phyloP scores from a whole-genome alignment of 1,139 yeast genomes.

The Blastobotrys petasosporus region DNA sequence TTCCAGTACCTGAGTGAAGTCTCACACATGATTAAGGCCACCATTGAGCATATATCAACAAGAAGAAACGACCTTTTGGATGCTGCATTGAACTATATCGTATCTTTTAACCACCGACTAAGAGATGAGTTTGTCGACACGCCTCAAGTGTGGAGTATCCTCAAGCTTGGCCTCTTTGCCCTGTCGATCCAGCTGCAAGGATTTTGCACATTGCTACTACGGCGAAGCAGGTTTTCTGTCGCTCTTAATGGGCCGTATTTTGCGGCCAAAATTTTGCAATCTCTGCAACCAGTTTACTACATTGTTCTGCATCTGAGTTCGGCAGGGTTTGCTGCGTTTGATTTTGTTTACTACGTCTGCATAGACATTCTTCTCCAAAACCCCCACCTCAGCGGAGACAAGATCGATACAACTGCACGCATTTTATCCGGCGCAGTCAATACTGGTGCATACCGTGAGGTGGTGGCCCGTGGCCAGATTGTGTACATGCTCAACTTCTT shows the following conservation, averaged over 20 bases:
- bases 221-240: slow-evolving; percentile 10
- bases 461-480: slow-evolving; percentile 45
- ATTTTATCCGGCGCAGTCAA: slow-evolving; percentile 42
- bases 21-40: slow-evolving; percentile 18
- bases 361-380: slow-evolving; percentile 43
- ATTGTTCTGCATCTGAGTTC: slow-evolving; percentile 56
- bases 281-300: slow-evolving; percentile 50
- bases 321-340: slow-evolving; percentile 66
- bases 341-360: slow-evolving; percentile 53
- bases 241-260: slow-evolving; percentile 22
- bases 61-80: slow-evolving; percentile 11
- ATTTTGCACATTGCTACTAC: slow-evolving; percentile 38
- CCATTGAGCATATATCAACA: slow-evolving; percentile 14
- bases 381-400: slow-evolving; percentile 31
- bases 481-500: slow-evolving; percentile 53
- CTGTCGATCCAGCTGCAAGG: slow-evolving; percentile 54
- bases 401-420: slow-evolving; percentile 23
- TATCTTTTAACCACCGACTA: slow-evolving; percentile 6
- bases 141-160: slow-evolving; percentile 25
- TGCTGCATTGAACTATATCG: slow-evolving; percentile 9
- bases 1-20: slow-evolving; percentile 19
- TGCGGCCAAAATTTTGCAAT: slow-evolving; percentile 40
- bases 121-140: slow-evolving; percentile 3
- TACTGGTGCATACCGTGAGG: slow-evolving; percentile 27
- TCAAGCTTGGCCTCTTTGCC: slow-evolving; percentile 46